Conservation (phyloP, 1,139 yeast species). For the Candida neerlandica region DNA sequence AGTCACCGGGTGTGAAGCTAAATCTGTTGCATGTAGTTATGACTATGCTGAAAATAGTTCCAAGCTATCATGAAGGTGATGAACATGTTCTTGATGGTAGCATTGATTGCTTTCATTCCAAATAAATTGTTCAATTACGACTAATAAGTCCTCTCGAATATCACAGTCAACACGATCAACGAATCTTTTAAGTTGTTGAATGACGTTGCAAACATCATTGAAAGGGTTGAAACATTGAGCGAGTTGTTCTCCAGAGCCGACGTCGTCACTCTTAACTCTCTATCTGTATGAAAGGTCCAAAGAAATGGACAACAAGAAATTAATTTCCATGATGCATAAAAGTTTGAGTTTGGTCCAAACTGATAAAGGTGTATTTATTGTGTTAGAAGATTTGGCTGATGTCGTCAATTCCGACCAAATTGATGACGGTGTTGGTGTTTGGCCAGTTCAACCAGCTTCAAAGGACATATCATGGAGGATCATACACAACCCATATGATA, state of each 20-base stretch:
- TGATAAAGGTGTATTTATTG: too few relatives aligned
- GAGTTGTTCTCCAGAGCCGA: conserved; percentile 71
- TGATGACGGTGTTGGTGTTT: too few relatives aligned
- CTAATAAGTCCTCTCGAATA: conserved; percentile 66
- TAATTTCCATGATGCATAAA: too few relatives aligned
- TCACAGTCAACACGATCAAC: conserved; percentile 54
- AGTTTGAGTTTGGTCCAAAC: too few relatives aligned
- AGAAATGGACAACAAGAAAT: too few relatives aligned
- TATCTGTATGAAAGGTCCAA: too few relatives aligned
- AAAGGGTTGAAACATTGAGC: conserved; percentile 63
- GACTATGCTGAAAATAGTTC: conserved; percentile 69
- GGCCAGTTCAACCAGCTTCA: too few relatives aligned
- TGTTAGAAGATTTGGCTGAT: too few relatives aligned
- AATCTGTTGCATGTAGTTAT: conserved; percentile 73
- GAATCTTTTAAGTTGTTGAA: conserved; percentile 40
- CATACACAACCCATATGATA: too few relatives aligned
- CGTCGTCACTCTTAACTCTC: too few relatives aligned
- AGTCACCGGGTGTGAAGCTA: conserved; percentile 81
- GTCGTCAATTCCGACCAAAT: too few relatives aligned
- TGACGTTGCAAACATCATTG: conserved; percentile 43
- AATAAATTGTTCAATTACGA: conserved; percentile 73
- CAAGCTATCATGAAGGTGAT: conserved; percentile 80
- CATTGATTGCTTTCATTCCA: conserved; percentile 71
- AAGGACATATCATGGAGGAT: too few relatives aligned
- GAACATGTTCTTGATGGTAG: conserved; percentile 59